Evolutionary conservation across 78 protist species (phyloP), one percentile per base, ranked within the genome.

Genomic region (Neovahlkampfia damariscottae): DNA sequence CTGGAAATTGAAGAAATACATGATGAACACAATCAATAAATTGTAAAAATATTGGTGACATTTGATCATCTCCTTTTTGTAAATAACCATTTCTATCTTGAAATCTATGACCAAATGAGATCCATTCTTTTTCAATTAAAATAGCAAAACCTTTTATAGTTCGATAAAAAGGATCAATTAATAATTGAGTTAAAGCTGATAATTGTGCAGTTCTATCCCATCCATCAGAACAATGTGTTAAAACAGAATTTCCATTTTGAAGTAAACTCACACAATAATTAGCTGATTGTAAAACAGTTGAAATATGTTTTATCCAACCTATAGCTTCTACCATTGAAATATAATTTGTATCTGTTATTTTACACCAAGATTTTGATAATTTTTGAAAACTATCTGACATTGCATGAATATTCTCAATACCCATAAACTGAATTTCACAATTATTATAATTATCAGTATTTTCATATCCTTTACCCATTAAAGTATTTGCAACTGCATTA

Each of bases 141-240:
- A 67, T 30, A 29, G 41, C 75, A 76, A 94, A 90, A 6, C 98
- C 98, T 27, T 67, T 8, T 31, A 89, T 27, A 4, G 98, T 91
- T 29, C 98, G 77, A 83, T 77, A 94, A 69, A 34, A 58, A 3
- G 96, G 90, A 75, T 94, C 97, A 34, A 90, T 78, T 0, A 84
- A 4, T 7, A 94, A 3, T 70, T 80, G 80, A 9, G 93, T 78
- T 5, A 94, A 59, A 19, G 86, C 2, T 35, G 84, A 72, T 35
- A 89, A 70, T 79, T 89, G 93, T 31, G 96, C 41, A 5, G 98
- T 95, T 30, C 98, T 80, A 72, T 95, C 97, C 98, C 97, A 95
- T 0, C 97, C 98, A 72, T 95, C 96, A 7, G 90, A 66, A 79
- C 98, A 94, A 74, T 95, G 98, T 8, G 94, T 93, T 3, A 94